Base-by-base conservation (phyloP, 176 grass and related monocot species). In the Elymus sibiricus region DNA sequence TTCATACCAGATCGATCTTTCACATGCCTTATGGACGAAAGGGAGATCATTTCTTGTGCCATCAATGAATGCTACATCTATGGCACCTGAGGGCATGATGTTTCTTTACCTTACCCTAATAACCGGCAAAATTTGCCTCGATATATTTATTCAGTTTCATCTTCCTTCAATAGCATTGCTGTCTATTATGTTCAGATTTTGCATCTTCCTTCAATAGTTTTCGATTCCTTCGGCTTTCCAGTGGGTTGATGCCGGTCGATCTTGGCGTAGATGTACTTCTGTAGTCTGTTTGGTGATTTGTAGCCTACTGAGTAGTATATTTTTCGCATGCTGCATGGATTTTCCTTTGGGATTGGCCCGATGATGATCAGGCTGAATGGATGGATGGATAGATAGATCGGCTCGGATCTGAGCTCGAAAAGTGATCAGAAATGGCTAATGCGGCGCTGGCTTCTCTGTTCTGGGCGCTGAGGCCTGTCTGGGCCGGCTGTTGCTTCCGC, bases 391-490 rank as follows among this genome's bases (percentile, higher is more conserved):
- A 34, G 3, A 53, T 19, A 53, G 9, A 64, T 29, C 1, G n/a
- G 22, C 6, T 64, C 39, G 58, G 72, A 56, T 90, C 32, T 72
- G 51, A 43, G 84, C 28, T 69, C 12, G 26, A 21, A 31, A 44
- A 26, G 85, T 17, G 49, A 53, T 53, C 49, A 34, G 81, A 76
- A 81, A 83, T 84, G 76, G 81, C 76, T 61, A 76, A 29, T 81
- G 69, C 69, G 31, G 76, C 64, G 89, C 56, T 42, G 85, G 76
- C 37, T 80, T 59, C 47, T 83, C 28, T 80, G 68, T 38, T 80
- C 47, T 90, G 32, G 12, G 79, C 58, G 56, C 74, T 32, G 79
- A 44, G 43, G 34, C 79, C 21, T 78, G 67, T 70, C 63, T 38
- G 44, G 2, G 10, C 14, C 34, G 6, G 44, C 49, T 16, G 16